These are phyloP conservation scores for Chlamydomonas incerta DNA, from an alignment of 139 green algal species.

Conservation along the genomic window DNA sequence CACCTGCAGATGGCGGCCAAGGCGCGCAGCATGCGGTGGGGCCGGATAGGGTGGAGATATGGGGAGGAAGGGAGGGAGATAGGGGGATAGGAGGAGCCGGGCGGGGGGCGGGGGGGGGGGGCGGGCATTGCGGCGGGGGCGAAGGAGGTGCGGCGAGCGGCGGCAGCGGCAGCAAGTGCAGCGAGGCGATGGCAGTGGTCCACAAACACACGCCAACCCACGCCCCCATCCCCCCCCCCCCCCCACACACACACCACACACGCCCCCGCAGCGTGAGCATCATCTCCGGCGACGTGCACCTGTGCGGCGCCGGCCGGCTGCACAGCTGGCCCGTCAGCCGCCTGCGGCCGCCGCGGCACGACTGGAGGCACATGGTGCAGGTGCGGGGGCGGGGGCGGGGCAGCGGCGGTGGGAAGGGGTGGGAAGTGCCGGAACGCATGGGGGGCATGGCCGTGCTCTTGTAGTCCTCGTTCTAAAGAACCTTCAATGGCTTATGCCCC, in stretches of 20 bases:
- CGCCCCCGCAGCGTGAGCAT: slow-evolving; percentile 26
- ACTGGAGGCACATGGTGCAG: slow-evolving; percentile 37
- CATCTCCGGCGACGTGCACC: slow-evolving; percentile 49
- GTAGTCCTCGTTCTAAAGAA: too few relatives aligned
- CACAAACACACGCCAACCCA: too few relatives aligned
- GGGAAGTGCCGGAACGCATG: not conserved
- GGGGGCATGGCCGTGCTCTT: too few relatives aligned
- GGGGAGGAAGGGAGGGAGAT: too few relatives aligned
- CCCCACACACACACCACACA: not conserved
- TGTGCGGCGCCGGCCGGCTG: slow-evolving; percentile 10
- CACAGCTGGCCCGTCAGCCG: not conserved
- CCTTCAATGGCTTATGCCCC: too few relatives aligned
- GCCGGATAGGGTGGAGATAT: too few relatives aligned
- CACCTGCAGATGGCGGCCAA: slow-evolving; percentile 51
- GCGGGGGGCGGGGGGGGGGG: not conserved
- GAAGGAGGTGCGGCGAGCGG: too few relatives aligned
- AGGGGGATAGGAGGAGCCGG: too few relatives aligned
- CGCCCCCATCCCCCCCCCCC: not conserved
- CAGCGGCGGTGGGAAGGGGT: not conserved
- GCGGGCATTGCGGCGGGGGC: too few relatives aligned
- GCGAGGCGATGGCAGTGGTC: too few relatives aligned
- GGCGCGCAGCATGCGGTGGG: slow-evolving; percentile 10
- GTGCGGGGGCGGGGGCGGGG: not conserved
- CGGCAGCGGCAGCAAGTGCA: too few relatives aligned
- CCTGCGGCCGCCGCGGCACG: not conserved